These are phyloP conservation scores for Pichia sporocuriosa DNA, from an alignment of 805 yeast genomes.

Conservation along the genomic window DNA sequence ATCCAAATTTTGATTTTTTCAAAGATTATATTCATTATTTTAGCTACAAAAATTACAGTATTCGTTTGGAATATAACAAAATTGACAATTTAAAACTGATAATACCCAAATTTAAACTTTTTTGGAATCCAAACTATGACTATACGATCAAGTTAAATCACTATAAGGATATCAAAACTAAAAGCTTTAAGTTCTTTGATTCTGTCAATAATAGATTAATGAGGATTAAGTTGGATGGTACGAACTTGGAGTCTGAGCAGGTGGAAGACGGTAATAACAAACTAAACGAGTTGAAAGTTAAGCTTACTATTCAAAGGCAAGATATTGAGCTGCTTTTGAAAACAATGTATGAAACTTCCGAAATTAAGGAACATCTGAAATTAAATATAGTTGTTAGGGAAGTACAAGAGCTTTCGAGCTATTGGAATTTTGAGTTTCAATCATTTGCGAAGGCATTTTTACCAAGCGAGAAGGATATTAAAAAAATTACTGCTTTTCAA, in stretches of 20 bases:
- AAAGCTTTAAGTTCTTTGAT: conserved; percentile 56
- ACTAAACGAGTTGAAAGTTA: conserved; percentile 50
- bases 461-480: conserved; percentile 90
- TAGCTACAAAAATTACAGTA: conserved; percentile 70
- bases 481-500: conserved; percentile 84
- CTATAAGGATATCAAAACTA: conserved; percentile 44
- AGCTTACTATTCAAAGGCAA: conserved; percentile 45
- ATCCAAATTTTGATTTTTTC: conserved; percentile 60
- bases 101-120: conserved; percentile 64
- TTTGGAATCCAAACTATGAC: conserved; percentile 67
- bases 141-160: conserved; percentile 62
- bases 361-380: conserved; percentile 59
- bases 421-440: conserved; percentile 80
- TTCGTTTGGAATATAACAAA: conserved; percentile 68
- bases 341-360: conserved; percentile 45
- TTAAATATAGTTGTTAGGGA: conserved; percentile 64
- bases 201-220: conserved; percentile 64
- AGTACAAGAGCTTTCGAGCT: conserved; percentile 74
- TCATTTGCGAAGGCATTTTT: conserved; percentile 72
- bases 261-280: conserved; percentile 59
- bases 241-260: conserved; percentile 53
- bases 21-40: conserved; percentile 80
- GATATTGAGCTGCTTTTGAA: conserved; percentile 40
- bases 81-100: conserved; percentile 75
- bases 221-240: conserved; percentile 69